A percentile compares a stretch with the other conserved stretches of the same genome.
phyloP scores from a whole-genome alignment of 805 yeast genomes.

The Priceomyces fermenticarens region DNA sequence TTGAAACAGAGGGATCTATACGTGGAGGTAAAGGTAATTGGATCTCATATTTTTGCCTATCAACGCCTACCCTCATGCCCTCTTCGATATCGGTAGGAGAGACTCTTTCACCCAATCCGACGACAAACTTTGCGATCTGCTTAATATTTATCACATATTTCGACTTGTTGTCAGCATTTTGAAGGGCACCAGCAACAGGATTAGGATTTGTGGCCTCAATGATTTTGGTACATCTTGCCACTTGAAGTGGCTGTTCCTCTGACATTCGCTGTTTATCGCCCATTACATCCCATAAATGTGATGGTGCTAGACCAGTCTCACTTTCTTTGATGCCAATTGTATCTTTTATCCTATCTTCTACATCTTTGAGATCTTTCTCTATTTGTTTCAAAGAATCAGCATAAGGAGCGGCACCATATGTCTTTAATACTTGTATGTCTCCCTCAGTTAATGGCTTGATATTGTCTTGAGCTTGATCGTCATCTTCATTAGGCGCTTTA shows the following conservation, averaged over 20 bases:
- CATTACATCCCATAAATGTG: slow-evolving; percentile 95
- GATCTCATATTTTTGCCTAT: slow-evolving; percentile 93
- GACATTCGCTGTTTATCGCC: slow-evolving; percentile 93
- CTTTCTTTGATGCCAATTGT: slow-evolving; percentile 92
- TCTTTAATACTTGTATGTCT: slow-evolving; percentile 94
- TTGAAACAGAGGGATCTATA: slow-evolving; percentile 96
- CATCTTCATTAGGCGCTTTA: slow-evolving; percentile 78
- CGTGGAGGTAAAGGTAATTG: slow-evolving; percentile 97
- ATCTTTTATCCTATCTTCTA: slow-evolving; percentile 87
- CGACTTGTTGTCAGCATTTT: slow-evolving; percentile 76
- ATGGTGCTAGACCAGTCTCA: slow-evolving; percentile 97
- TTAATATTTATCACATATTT: slow-evolving; percentile 95
- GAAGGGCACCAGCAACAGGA: slow-evolving; percentile 30
- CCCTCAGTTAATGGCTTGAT: slow-evolving; percentile 89
- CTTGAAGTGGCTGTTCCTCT: slow-evolving; percentile 95
- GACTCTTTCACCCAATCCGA: slow-evolving; percentile 92
- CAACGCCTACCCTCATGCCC: slow-evolving; percentile 99
- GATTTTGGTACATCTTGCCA: slow-evolving; percentile 97
- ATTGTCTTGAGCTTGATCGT: slow-evolving; percentile 62
- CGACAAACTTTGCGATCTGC: slow-evolving; percentile 97
- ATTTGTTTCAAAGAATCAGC: slow-evolving; percentile 74
- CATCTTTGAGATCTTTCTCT: slow-evolving; percentile 80
- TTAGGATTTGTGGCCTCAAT: slow-evolving; percentile 56
- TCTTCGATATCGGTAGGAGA: slow-evolving; percentile 99
- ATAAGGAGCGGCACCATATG: slow-evolving; percentile 98